Evolutionary conservation across 1,284 basidiomycete species (phyloP), one percentile per base, ranked within the genome.

Genomic region (Trametes pubescens): DNA sequence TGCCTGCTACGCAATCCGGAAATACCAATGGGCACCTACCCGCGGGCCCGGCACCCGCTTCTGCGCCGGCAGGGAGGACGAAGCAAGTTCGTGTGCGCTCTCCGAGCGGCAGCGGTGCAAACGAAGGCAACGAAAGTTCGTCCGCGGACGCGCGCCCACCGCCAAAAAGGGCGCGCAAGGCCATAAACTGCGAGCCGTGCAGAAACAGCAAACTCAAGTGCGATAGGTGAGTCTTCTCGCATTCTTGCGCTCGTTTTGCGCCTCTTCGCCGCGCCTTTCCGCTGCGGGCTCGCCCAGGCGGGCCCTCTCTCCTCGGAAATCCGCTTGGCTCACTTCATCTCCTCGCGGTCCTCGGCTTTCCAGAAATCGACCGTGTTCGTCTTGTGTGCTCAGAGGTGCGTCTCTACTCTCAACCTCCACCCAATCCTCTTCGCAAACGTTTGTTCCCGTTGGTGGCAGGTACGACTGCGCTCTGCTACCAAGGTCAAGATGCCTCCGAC

Each of bases 171-270:
- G 89, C 91, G 0, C 83, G 91, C 65, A 93, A 93, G 73, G 90
- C 92, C 21, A 92, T 93, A 72, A 93, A 93, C 78, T 93, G 91
- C 73, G 91, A 92, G 70, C 91, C 91, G 1, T 93, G 91, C 78
- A 84, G 91, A 73, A 89, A 87, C 72, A 91, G 89, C 81, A 92
- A 93, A 76, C 85, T 93, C 69, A 93, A 93, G 78, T 93, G 91
- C 79, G 92, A 92, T 77, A 87, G 91, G 90, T 90, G 63, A 32
- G 77, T 76, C 60, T 51, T 64, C 56, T 21, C 43, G 26, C 57
- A 34, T 51, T 56, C 37, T 51, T 22, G 47, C 57, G 51, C 57
- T 40, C 40, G 16, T 21, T 47, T 49, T 47, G 48, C 57, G 46
- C 29, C 53, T 40, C 58, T 22, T 37, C 40, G 21, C 44, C 58